Evolutionary conservation across 805 yeast genomes (phyloP).

Genomic region (Debaryomyces tyrocola): DNA sequence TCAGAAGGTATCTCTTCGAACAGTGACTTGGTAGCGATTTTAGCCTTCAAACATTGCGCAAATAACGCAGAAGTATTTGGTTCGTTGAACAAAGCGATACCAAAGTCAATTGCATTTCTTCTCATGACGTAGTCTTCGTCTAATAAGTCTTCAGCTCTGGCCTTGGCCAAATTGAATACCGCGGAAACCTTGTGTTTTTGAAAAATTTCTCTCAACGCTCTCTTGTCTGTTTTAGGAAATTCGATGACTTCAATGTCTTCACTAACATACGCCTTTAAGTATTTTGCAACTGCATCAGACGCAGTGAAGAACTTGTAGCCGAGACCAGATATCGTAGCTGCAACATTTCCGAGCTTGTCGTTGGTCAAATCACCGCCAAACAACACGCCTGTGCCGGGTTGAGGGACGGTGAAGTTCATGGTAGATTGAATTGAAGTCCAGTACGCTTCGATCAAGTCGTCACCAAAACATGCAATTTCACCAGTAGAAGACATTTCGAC

Average conservation of each 20-base stretch:
- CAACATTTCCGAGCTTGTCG: constrained; percentile 72
- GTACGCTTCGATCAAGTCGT: constrained; percentile 82
- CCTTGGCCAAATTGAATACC: constrained; percentile 88
- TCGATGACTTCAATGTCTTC: constrained; percentile 66
- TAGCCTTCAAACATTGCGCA: constrained; percentile 75
- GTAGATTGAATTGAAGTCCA: constrained; percentile 97
- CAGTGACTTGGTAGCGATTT: constrained; percentile 56
- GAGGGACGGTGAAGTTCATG: constrained; percentile 94
- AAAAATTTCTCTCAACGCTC: constrained; percentile 91
- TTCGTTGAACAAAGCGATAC: constrained; percentile 93
- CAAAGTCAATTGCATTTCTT: constrained; percentile 98
- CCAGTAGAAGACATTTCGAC: constrained; percentile 99
- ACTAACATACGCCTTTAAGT: constrained; percentile 49
- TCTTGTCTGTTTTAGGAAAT: constrained; percentile 91
- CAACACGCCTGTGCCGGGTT: constrained; percentile 84
- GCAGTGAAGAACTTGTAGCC: constrained; percentile 86
- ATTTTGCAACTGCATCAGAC: constrained; percentile 66
- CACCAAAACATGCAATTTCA: constrained; percentile 97
- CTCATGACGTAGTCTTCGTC: constrained; percentile 98
- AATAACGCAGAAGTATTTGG: constrained; percentile 89
- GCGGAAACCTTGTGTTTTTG: constrained; percentile 79
- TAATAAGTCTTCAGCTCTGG: constrained; percentile 79
- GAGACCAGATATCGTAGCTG: constrained; percentile 61
- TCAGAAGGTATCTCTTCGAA: constrained; percentile 41
- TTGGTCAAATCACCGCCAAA: constrained; percentile 91